Evolutionary conservation across 1,139 yeast species (phyloP), one percentile per base, ranked within the genome.

Genomic region (Yamadazyma diddensiae): DNA sequence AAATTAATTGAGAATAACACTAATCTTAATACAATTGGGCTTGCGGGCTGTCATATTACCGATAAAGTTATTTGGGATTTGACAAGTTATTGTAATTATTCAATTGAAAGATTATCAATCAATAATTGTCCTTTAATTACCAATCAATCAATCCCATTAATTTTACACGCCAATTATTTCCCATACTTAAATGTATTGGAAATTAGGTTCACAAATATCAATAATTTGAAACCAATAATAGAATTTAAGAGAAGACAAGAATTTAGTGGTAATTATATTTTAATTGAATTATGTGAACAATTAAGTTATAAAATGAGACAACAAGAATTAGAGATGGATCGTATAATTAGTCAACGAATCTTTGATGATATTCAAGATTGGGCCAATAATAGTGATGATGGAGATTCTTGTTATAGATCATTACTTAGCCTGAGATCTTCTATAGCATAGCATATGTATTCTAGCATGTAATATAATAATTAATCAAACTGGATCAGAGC

Each of bases 31-130:
- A 88, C 97, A 0, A 65, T 90, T 29, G 97, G 97, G 0, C 60
- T 87, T 11, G 96, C 97, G 0, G 97, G 97, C 6, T 86, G 96
- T 54, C 67, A 74, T 35, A 70, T 90, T 17, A 76, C 84, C 13
- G 96, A 90, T 59, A 70, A 77, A 29, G 68, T 83, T 5, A 61
- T 90, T 16, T 86, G 95, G 94, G 92, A 84, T 49, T 60, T 88
- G 28, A 92, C 92, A 0, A 55, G 72, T 15, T 57, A 67, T 39
- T 72, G 84, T 37, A 82, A 85, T 21, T 52, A 53, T 2, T 49
- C 61, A 3, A 51, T 90, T 5, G 79, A 78, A 47, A 68, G 97
- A 34, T 62, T 90, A 23, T 83, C 95, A 9, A 56, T 90, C 28
- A 90, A 90, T 57, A 80, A 82, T 48, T 90, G 97, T 54, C 67